Evolutionary conservation across 345 rosid genomes (phyloP), one percentile per base, ranked within the genome.

Genomic region (Bruguiera parviflora): DNA sequence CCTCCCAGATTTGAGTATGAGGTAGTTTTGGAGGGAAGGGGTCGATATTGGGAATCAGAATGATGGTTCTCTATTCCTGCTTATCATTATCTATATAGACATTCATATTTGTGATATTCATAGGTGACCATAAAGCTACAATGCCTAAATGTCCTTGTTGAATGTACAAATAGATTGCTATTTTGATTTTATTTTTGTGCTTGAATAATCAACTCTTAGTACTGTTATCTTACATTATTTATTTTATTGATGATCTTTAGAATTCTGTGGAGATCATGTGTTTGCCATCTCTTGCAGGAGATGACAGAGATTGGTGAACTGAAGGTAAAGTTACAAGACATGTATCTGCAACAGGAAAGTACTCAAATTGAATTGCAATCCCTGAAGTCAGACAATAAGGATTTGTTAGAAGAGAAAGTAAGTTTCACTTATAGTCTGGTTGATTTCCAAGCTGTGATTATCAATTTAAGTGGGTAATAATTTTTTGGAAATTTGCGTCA

Each of bases 391-490:
- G 86, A 84, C 56, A 74, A 78, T 53, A 71, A 81, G 66, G 81
- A 74, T 78, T 75, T 87, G 69, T 81, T 84, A 55, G 73, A 76
- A 53, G 88, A 89, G 81, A 90, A 89, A 92, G 98, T 93, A 66
- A 53, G 65, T 53, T 67, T 59, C 70, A 33, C 61, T 10, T 28
- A 47, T 29, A 33, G 25, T 7, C 24, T 60, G 47, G 31, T 31
- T 63, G 33, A 19, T 39, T 58, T 58, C 39, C 29, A 29, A 11
- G 47, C 2, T 37, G 43, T 66, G 15, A 25, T 63, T 49, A 59
- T 59, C 21, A 32, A 66, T 51, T 68, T 61, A 53, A 16, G 65
- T 20, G 52, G 32, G 37, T 31, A 49, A 24, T 61, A 31, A 43
- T 59, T 9, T 5, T 19, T 20, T 46, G 7, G 19, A 25, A 13